These are phyloP conservation scores for Boletus rufocinnamomeus DNA, from an alignment of 768 basidiomycete species.

Conservation along the genomic window DNA sequence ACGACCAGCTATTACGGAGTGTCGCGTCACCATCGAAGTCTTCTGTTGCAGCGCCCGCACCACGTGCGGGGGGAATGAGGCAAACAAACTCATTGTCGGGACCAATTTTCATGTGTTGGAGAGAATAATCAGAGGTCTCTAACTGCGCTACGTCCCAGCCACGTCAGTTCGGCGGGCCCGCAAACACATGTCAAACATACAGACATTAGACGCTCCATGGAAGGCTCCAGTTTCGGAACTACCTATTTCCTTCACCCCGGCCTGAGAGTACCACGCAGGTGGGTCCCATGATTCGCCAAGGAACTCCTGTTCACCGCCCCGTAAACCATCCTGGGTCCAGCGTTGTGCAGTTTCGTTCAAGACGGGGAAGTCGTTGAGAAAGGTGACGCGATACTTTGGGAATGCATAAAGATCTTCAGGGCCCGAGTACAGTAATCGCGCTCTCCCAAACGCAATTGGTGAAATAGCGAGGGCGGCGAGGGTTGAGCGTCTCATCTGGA, in stretches of 20 bases:
- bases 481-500: conserved; percentile 21
- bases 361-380: conserved; percentile 78
- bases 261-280: conserved; percentile 39
- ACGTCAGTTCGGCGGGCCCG: conserved; percentile 16
- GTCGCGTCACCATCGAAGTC: conserved; percentile 60
- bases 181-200: conserved; percentile 37
- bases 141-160: conserved; percentile 23
- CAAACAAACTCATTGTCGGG: conserved; percentile 72
- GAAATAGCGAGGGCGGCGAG: conserved; percentile 22
- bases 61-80: conserved; percentile 68
- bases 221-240: conserved; percentile 44
- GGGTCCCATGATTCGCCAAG: conserved; percentile 62
- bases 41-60: conserved; percentile 46
- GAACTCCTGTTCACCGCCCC: conserved; percentile 77
- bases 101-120: conserved; percentile 78
- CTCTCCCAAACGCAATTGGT: conserved; percentile 19
- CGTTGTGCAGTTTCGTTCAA: conserved; percentile 68
- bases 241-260: conserved; percentile 60
- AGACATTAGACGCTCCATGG: conserved; percentile 30
- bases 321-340: conserved; percentile 74
- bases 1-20: conserved; percentile 78
- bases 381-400: conserved; percentile 79
- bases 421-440: conserved; percentile 59
- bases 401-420: conserved; percentile 82
- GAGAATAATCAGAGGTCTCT: conserved; percentile 44